A percentile compares a stretch with the other conserved stretches of the same genome.
Evolutionary conservation across 2,329 filamentous ascomycete genomes (phyloP).

Genomic region (Piedraia hortae): DNA sequence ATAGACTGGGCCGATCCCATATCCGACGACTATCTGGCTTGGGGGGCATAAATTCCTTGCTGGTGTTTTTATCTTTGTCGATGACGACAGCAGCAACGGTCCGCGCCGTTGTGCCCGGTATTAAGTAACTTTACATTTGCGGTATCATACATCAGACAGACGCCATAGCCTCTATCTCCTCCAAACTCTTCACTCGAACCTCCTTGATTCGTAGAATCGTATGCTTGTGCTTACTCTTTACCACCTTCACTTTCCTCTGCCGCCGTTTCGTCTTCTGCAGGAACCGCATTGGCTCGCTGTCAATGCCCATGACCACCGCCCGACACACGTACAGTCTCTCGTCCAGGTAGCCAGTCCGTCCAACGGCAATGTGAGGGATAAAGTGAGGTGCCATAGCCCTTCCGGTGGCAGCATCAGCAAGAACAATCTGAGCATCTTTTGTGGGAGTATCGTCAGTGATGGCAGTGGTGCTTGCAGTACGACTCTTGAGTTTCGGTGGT

Average conservation of each 20-base stretch:
- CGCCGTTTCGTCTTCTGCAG: conserved; percentile 37
- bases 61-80: too few species aligned
- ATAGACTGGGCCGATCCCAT: conserved; percentile 5
- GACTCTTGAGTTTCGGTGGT: conserved; percentile 9
- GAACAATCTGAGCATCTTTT: not conserved
- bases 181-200: conserved; percentile 35
- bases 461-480: conserved; percentile 5
- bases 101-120: too few species aligned
- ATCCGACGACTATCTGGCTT: not conserved
- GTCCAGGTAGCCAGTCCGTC: conserved; percentile 34
- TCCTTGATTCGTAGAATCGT: conserved; percentile 70
- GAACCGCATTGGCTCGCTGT: conserved; percentile 34
- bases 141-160: too few species aligned
- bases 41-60: too few species aligned
- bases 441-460: conserved; percentile 6
- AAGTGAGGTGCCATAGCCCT: conserved; percentile 9
- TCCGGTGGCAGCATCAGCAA: too few species aligned
- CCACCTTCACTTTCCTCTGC: conserved; percentile 36
- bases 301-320: conserved; percentile 58
- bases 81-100: too few species aligned
- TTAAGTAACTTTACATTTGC: too few species aligned
- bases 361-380: conserved; percentile 15
- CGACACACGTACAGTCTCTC: conserved; percentile 62
- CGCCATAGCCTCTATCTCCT: conserved; percentile 27
- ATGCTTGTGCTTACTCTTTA: conserved; percentile 73